Conservation (phyloP, 83 land plant species). For the Diphasiastrum complanatum region DNA sequence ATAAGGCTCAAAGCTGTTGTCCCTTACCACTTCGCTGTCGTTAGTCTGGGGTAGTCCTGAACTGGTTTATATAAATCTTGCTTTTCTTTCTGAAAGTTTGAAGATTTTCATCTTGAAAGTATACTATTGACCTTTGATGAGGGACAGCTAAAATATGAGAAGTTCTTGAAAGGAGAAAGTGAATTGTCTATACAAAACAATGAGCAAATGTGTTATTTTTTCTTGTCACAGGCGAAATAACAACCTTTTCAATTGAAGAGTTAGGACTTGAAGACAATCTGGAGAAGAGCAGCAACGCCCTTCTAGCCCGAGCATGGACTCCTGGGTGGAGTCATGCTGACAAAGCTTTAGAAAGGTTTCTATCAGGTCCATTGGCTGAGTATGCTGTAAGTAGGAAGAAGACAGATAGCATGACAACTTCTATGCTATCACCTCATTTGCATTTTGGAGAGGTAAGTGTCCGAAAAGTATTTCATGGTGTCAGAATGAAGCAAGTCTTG, state of each 20-base stretch:
- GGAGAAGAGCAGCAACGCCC: constrained; percentile 35
- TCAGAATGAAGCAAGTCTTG: constrained; percentile 20
- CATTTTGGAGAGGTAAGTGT: constrained; percentile 35
- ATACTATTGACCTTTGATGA: neutral
- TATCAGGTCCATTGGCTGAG: constrained; percentile 17
- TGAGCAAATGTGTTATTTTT: too few species aligned
- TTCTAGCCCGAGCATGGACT: constrained; percentile 27
- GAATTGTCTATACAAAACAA: too few species aligned
- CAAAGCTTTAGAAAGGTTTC: constrained; percentile 23
- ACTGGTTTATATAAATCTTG: too few species aligned
- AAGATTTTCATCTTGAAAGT: too few species aligned
- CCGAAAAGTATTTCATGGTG: constrained; percentile 25
- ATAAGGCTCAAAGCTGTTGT: too few species aligned
- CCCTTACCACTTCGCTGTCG: too few species aligned
- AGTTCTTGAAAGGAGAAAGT: too few species aligned
- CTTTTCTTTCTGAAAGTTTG: too few species aligned
- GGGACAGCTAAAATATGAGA: neutral
- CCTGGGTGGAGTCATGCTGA: constrained; percentile 31
- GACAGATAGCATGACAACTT: constrained; percentile 23
- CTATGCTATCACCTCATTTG: constrained; percentile 28
- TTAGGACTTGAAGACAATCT: constrained; percentile 24
- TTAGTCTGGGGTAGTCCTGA: too few species aligned
- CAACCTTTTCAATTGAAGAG: neutral
- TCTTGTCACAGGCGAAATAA: neutral
- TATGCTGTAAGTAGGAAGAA: constrained; percentile 24